Percentiles rank a stretch among this genome's conserved stretches.
Conservation (phyloP, 2,329 filamentous ascomycete genomes). For the Microsporum ferrugineum region DNA sequence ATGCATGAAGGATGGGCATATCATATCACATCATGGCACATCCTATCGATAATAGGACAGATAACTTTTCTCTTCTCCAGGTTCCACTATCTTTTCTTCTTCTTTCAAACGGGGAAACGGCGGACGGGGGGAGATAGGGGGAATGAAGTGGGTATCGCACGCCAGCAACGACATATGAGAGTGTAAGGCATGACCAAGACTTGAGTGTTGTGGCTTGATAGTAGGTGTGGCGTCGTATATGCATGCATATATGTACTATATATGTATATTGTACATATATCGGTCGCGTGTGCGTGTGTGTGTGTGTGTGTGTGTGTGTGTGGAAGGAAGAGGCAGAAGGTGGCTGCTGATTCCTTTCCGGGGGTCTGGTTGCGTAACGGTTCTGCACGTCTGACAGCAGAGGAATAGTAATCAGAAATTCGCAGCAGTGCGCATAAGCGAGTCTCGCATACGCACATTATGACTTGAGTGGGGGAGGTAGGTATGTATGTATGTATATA, state of each 20-base stretch:
- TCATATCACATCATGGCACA: not conserved
- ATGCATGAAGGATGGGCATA: not conserved
- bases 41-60: not conserved
- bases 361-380: not conserved
- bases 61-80: not conserved
- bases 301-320: not conserved
- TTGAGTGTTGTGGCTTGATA: not conserved
- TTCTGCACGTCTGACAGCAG: not conserved
- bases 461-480: not conserved
- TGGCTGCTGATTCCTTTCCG: not conserved
- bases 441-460: not conserved
- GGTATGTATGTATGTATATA: not conserved
- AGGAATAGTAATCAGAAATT: not conserved
- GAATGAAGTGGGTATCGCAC: not conserved
- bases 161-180: not conserved
- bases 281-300: not conserved
- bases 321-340: not conserved
- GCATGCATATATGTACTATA: not conserved
- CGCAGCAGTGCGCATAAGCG: not conserved
- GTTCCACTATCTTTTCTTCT: not conserved
- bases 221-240: not conserved
- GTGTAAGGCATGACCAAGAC: not conserved
- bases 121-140: not conserved
- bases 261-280: not conserved
- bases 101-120: not conserved